phyloP scores from a whole-genome alignment of 2,329 filamentous ascomycete species.

The Calonectria hawksworthii region DNA sequence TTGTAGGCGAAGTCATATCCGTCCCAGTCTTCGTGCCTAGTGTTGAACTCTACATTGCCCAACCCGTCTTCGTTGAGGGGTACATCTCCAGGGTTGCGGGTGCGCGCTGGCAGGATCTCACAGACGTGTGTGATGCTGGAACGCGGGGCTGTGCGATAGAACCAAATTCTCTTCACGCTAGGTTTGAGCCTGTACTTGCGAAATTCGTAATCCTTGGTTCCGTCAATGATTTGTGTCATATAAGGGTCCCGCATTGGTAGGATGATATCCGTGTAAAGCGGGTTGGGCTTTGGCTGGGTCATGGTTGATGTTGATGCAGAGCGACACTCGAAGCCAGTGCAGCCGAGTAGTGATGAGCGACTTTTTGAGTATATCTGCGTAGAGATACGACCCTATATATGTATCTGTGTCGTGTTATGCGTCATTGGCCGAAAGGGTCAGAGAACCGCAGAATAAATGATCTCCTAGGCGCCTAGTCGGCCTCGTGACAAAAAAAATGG shows the following conservation, averaged over 20 bases:
- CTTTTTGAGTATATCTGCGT: no score
- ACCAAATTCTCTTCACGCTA: slow-evolving; percentile 41
- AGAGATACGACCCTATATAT: no score
- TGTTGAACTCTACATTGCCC: slow-evolving; percentile 46
- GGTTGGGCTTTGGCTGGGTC: background rate
- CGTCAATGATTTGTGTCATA: slow-evolving; percentile 43
- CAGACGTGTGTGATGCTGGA: slow-evolving; percentile 46
- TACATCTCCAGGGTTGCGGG: slow-evolving; percentile 30
- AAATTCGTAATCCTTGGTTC: slow-evolving; percentile 43
- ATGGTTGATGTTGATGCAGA: background rate
- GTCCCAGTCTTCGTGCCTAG: slow-evolving; percentile 39
- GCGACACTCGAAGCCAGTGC: no score
- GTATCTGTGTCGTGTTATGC: no score
- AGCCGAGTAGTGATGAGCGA: no score
- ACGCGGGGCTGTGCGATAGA: slow-evolving; percentile 44
- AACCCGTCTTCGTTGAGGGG: slow-evolving; percentile 38
- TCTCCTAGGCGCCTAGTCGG: no score
- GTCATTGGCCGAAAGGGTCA: no score
- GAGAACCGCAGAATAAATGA: no score
- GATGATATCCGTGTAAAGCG: slow-evolving; percentile 25
- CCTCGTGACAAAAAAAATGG: no score
- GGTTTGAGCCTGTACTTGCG: slow-evolving; percentile 38
- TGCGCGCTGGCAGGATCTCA: slow-evolving; percentile 33
- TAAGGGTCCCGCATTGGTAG: slow-evolving; percentile 35
- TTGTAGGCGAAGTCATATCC: slow-evolving; percentile 48